A percentile compares a stretch with the other conserved stretches of the same genome.
phyloP scores from a whole-genome alignment of 345 rosid genomes.

The Chamaenerion angustifolium region DNA sequence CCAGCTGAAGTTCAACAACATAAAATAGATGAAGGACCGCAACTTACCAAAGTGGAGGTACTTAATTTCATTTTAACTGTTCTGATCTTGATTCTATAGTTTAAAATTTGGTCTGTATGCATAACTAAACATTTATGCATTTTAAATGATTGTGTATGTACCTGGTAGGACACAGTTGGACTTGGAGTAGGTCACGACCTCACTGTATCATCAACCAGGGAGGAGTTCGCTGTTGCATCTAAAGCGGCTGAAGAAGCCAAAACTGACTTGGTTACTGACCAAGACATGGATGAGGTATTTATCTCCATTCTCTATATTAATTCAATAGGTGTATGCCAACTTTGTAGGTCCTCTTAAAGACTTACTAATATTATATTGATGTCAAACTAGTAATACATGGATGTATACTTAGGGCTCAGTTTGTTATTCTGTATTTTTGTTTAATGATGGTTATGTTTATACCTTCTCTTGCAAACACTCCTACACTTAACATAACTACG shows the following conservation, averaged over 20 bases:
- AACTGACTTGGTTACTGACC: slow-evolving; percentile 22
- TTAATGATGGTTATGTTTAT: no score
- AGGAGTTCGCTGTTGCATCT: slow-evolving; percentile 21
- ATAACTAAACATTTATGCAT: slow-evolving; percentile 2
- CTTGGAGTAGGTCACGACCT: slow-evolving; percentile 13
- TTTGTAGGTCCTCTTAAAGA: no score
- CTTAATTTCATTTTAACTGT: slow-evolving; percentile 1
- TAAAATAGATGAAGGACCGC: slow-evolving; percentile 17
- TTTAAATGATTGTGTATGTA: slow-evolving; percentile 2
- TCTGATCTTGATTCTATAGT: neutral
- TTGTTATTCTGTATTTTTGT: no score
- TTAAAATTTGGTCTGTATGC: neutral
- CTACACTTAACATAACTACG: no score
- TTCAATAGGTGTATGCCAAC: no score
- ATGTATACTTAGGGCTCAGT: no score
- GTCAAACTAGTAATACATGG: no score
- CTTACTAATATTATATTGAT: no score
- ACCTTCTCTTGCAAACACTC: no score
- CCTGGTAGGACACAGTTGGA: slow-evolving; percentile 22
- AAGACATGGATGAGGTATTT: slow-evolving; percentile 23
- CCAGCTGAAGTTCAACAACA: slow-evolving; percentile 21
- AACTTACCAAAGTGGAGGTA: slow-evolving; percentile 25
- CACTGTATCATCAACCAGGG: slow-evolving; percentile 20
- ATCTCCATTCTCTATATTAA: no score
- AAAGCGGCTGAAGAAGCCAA: slow-evolving; percentile 22